Evolutionary conservation across 2,329 filamentous ascomycete genomes (phyloP), one percentile per base, ranked within the genome.

Genomic region (Fulvia fulva): DNA sequence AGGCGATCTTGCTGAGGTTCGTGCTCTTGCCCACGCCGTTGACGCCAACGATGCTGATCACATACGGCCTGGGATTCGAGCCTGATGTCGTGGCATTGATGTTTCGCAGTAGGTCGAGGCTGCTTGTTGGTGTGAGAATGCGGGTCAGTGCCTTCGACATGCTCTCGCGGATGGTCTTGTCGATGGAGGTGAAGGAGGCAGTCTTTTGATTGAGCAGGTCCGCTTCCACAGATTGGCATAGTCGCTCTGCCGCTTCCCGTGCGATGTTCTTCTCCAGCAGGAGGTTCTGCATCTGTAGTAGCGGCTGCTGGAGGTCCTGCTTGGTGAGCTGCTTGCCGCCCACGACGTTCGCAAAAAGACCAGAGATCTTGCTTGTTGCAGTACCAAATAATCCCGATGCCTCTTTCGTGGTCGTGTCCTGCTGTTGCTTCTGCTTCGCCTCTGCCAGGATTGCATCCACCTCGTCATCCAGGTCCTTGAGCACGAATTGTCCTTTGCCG

Each of bases 11-110:
- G 74, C 90, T 93, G 37, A 99, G 81, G 72, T 97, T 97, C 53
- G 94, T 99, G 16, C 92, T 97, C 78, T 99, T 99, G 71, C 94
- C 94, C 37, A 99, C 94, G 55, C 94, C 94, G 74, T 99, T 99
- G 72, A 99, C 94, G 62, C 94, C 94, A 45, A 99, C 94, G 61
- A 99, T 96, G 57, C 91, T 97, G 72, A 99, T 95, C 69, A 97
- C 93, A 72, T 97, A 99, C 45, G 94, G 94, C 3, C 94, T 87
- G 0, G 90, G 87, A 11, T 84, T 67, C 12, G 74, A 68, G 0
- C 65, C 80, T 6, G 86, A 87, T 61, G 95, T 85, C 28, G 88
- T 84, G 46, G 87, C 83, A 70, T 93, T 87, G 67, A 99, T 97
- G 73, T 96, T 91, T 68, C 92, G 91, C 49, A 99, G 86, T 51